Evolutionary conservation across 148 eudicot species (phyloP), one percentile per base, ranked within the genome.

Genomic region (Persicaria tinctoria): DNA sequence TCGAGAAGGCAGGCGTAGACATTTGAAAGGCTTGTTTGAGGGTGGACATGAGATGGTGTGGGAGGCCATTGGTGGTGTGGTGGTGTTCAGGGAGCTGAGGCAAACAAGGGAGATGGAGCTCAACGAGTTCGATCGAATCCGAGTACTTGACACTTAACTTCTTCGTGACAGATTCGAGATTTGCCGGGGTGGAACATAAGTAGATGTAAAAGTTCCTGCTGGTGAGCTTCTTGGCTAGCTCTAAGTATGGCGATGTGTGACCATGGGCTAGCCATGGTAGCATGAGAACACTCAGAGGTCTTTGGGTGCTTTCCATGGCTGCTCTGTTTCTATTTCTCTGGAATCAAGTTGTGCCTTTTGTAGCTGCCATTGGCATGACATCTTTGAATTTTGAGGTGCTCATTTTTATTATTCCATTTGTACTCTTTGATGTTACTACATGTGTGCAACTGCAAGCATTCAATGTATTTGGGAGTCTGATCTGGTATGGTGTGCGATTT

Each of bases 251-350:
- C 3, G 77, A 75, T 9, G 20, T 75, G 70, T 75, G 77, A 47
- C 77, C 77, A 62, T 75, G 77, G 49, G 77, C 77, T 18, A 75
- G 56, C 77, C 77, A 75, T 60, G 77, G 77, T 6, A 75, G 45
- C 77, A 75, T 75, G 53, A 62, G 44, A 20, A 75, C 14, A 10
- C 70, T 59, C 5, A 62, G 6, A 3, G 53, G 16, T 74, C 76
- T 38, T 62, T 73, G 46, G 32, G 38, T n/a, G 62, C 14, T 27
- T 53, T 41, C 64, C 75, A 73, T 73, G 69, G 32, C 3, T 17
- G 5, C 44, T 48, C 18, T 47, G 27, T 70, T 23, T 70, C 0
- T 18, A 5, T 46, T 9, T 70, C 32, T 46, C 73, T 70, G n/a
- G 57, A 3, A 3, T 23, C 5, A 23, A 10, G 41, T 23, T 60